These are phyloP conservation scores for Marasmius tenuissimus DNA, from an alignment of 1,284 basidiomycete species.

Conservation along the genomic window DNA sequence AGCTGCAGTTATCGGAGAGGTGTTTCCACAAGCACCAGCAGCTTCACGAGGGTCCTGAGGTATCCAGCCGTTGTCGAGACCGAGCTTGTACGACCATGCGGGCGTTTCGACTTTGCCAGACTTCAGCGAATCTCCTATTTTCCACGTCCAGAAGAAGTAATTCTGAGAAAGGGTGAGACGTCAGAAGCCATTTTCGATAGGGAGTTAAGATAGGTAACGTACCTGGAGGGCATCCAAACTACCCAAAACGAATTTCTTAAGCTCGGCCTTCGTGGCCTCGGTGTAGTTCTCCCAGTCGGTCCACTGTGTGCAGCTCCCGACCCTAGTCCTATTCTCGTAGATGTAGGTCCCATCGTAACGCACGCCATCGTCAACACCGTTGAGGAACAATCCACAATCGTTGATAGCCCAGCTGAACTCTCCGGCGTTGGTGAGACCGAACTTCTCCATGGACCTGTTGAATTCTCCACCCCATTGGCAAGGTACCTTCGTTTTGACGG, in stretches of 20 bases:
- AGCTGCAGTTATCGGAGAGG: conserved; percentile 70
- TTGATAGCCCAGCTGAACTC: conserved; percentile 85
- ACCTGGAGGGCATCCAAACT: conserved; percentile 89
- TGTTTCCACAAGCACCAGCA: conserved; percentile 65
- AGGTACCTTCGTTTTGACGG: conserved; percentile 61
- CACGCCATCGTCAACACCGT: conserved; percentile 76
- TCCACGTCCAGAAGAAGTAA: conserved; percentile 99
- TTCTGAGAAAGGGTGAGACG: conserved; percentile 46
- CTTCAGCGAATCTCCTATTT: conserved; percentile 68
- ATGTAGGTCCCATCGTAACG: conserved; percentile 75
- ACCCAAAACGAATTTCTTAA: conserved; percentile 68
- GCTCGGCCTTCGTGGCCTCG: conserved; percentile 54
- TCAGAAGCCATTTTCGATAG: not conserved
- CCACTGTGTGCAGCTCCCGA: conserved; percentile 69
- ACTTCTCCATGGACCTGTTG: conserved; percentile 60
- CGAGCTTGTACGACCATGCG: conserved; percentile 88
- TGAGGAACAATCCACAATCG: conserved; percentile 81
- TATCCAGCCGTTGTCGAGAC: conserved; percentile 83
- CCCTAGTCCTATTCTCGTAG: conserved; percentile 28
- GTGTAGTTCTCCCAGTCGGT: conserved; percentile 71
- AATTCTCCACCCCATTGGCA: conserved; percentile 73
- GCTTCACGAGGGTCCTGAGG: conserved; percentile 79
- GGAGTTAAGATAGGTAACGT: conserved; percentile 9
- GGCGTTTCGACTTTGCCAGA: conserved; percentile 75
- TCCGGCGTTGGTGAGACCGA: conserved; percentile 78